Percentiles rank a stretch among this genome's conserved stretches.
These are phyloP conservation scores for Selaginella moellendorffii DNA, from an alignment of 75 land plant genomes.

Conservation along the genomic window DNA sequence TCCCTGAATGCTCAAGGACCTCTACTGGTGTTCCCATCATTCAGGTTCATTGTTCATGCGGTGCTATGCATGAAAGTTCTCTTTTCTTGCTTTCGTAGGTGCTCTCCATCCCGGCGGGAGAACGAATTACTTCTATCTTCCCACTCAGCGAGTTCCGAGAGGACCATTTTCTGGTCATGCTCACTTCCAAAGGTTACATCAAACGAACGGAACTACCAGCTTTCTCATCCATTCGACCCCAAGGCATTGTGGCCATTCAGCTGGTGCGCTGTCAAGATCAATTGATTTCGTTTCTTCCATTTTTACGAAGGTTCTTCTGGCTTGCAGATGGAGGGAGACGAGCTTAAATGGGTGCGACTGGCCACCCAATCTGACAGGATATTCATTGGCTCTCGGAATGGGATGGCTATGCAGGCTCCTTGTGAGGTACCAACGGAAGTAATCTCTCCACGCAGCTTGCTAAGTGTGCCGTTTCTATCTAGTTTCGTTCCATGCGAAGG, in stretches of 20 bases:
- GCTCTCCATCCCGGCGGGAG: conserved; percentile 71
- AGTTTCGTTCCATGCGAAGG: conserved; percentile 70
- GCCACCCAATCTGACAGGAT: conserved; percentile 74
- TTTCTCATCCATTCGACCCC: conserved; percentile 63
- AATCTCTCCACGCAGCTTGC: too few species aligned
- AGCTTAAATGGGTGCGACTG: conserved; percentile 79
- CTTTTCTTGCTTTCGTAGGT: conserved; percentile 46
- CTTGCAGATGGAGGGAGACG: conserved; percentile 81
- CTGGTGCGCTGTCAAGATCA: too few species aligned
- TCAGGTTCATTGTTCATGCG: conserved; percentile 73
- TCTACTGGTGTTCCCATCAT: conserved; percentile 86
- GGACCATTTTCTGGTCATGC: conserved; percentile 76
- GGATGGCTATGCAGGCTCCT: conserved; percentile 35
- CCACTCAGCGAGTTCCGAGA: conserved; percentile 71
- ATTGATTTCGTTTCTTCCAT: too few species aligned
- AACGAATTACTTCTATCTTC: conserved; percentile 79
- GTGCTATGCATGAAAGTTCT: too few species aligned
- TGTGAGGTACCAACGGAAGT: conserved; percentile 7
- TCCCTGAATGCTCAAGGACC: conserved; percentile 82
- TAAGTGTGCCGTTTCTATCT: too few species aligned
- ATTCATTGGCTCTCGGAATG: conserved; percentile 72
- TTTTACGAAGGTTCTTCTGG: too few species aligned
- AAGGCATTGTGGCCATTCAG: conserved; percentile 91
- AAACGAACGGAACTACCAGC: conserved; percentile 68
- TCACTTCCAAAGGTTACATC: conserved; percentile 71